phyloP scores from a whole-genome alignment of 352 stramenopile genomes.

The Stephanocyclus meneghinianus region DNA sequence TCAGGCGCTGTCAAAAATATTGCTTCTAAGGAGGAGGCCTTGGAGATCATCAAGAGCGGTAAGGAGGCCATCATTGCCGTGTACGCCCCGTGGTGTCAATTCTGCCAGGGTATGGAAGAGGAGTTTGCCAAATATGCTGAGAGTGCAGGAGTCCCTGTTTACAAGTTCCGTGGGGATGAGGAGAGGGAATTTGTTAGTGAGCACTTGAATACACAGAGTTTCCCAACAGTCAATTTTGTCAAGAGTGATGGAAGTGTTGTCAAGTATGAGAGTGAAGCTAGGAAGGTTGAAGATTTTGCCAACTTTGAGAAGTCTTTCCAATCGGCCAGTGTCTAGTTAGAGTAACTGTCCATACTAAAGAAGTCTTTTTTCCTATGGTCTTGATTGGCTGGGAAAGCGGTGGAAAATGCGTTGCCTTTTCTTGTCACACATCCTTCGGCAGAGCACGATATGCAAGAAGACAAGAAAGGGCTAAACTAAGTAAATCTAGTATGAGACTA shows the following conservation, averaged over 20 bases:
- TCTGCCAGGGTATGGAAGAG: constrained; percentile 82
- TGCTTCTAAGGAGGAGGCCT: constrained; percentile 60
- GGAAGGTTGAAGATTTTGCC: constrained; percentile 42
- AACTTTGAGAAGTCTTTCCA: constrained; percentile 43
- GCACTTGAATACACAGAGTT: constrained; percentile 83
- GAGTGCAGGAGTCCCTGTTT: constrained; percentile 62
- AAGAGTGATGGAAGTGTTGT: constrained; percentile 78
- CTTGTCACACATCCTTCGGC: no score
- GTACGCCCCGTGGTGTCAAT: constrained; percentile 85
- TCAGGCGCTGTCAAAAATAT: constrained; percentile 74
- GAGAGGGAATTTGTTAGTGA: constrained; percentile 81
- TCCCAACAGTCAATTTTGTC: constrained; percentile 84
- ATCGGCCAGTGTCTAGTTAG: constrained; percentile 8
- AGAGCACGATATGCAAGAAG: no score
- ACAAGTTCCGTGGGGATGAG: constrained; percentile 84
- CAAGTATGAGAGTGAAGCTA: constrained; percentile 84
- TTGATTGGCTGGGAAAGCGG: no score
- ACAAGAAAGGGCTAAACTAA: no score
- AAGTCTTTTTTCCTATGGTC: no score
- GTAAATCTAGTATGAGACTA: no score
- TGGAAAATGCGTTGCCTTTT: no score
- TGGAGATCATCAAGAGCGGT: constrained; percentile 69
- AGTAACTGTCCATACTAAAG: not conserved
- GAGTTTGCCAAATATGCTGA: constrained; percentile 77
- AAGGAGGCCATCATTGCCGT: constrained; percentile 79